Conservation (phyloP, 805 yeast species). For the Candida anglica region DNA sequence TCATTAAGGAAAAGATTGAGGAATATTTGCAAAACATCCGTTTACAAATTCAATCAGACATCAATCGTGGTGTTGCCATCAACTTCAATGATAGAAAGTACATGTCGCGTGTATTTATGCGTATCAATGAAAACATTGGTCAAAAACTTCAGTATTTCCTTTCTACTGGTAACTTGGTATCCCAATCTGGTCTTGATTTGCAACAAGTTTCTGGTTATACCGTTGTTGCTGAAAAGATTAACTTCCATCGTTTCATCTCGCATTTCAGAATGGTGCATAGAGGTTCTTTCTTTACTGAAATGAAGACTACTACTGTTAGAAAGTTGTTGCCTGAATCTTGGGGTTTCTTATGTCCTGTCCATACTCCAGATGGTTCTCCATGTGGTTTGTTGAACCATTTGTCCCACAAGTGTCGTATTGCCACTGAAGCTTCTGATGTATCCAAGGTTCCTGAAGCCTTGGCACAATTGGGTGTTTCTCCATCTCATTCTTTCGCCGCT, state of each 20-base stretch:
- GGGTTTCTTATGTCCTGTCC: slow-evolving; percentile 99
- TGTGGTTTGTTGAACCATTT: slow-evolving; percentile 97
- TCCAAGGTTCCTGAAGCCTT: slow-evolving; percentile 64
- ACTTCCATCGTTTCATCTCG: slow-evolving; percentile 94
- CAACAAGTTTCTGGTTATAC: slow-evolving; percentile 98
- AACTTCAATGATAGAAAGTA: slow-evolving; percentile 83
- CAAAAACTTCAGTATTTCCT: slow-evolving; percentile 90
- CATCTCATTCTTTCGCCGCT: slow-evolving; percentile 68
- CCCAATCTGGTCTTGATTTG: slow-evolving; percentile 95
- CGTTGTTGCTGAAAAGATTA: slow-evolving; percentile 97
- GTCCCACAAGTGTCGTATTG: slow-evolving; percentile 88
- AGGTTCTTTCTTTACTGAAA: slow-evolving; percentile 98
- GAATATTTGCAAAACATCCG: slow-evolving; percentile 78
- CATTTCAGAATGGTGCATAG: slow-evolving; percentile 99
- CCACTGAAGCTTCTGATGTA: slow-evolving; percentile 74
- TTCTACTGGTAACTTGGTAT: slow-evolving; percentile 94
- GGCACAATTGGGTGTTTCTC: slow-evolving; percentile 72
- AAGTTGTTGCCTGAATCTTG: slow-evolving; percentile 95
- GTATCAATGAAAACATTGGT: slow-evolving; percentile 91
- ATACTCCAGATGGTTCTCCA: slow-evolving; percentile 99
- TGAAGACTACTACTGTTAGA: slow-evolving; percentile 96
- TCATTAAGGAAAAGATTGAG: slow-evolving; percentile 91
- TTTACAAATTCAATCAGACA: slow-evolving; percentile 72
- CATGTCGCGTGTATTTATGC: slow-evolving; percentile 69
- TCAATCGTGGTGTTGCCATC: slow-evolving; percentile 74